Evolutionary conservation across 1,139 yeast genomes (phyloP).

Genomic region (Magnusiomyces paraingens): DNA sequence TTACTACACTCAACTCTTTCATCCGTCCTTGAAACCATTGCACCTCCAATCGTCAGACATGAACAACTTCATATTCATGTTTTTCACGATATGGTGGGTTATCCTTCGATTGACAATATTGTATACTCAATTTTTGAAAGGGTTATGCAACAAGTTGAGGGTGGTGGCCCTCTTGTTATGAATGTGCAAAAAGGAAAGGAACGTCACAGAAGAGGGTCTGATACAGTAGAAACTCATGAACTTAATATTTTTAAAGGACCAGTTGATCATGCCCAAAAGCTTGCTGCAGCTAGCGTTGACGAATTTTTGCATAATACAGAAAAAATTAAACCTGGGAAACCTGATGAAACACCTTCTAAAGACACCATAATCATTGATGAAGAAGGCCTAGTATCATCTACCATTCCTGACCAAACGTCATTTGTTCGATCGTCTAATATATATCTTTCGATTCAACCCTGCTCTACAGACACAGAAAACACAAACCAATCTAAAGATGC

Average conservation of each 20-base stretch:
- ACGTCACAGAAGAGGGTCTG: slow-evolving; percentile 34
- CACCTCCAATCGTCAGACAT: slow-evolving; percentile 50
- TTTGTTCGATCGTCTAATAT: slow-evolving; percentile 50
- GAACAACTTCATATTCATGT: slow-evolving; percentile 76
- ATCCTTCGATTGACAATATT: slow-evolving; percentile 55
- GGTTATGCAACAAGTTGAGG: slow-evolving; percentile 92
- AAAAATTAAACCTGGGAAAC: slow-evolving; percentile 34
- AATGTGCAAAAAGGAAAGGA: slow-evolving; percentile 42
- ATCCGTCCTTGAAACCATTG: slow-evolving; percentile 46
- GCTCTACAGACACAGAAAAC: slow-evolving; percentile 31
- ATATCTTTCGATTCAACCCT: slow-evolving; percentile 75
- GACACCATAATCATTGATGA: slow-evolving; percentile 15
- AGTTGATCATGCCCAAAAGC: slow-evolving; percentile 77
- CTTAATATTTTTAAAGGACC: slow-evolving; percentile 75
- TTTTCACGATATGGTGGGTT: slow-evolving; percentile 77
- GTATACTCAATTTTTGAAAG: slow-evolving; percentile 64
- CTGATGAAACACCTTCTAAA: slow-evolving; percentile 21
- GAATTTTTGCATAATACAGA: slow-evolving; percentile 39
- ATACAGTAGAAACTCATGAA: slow-evolving; percentile 37
- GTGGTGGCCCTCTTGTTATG: slow-evolving; percentile 55
- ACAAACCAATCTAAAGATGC: slow-evolving; percentile 35
- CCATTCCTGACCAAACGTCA: slow-evolving; percentile 12
- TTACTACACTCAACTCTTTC: slow-evolving; percentile 39
- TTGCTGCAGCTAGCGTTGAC: slow-evolving; percentile 81
- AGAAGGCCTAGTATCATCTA: slow-evolving; percentile 13